phyloP scores from a whole-genome alignment of 73 alveolate genomes.

The Symbiodinium natans region DNA sequence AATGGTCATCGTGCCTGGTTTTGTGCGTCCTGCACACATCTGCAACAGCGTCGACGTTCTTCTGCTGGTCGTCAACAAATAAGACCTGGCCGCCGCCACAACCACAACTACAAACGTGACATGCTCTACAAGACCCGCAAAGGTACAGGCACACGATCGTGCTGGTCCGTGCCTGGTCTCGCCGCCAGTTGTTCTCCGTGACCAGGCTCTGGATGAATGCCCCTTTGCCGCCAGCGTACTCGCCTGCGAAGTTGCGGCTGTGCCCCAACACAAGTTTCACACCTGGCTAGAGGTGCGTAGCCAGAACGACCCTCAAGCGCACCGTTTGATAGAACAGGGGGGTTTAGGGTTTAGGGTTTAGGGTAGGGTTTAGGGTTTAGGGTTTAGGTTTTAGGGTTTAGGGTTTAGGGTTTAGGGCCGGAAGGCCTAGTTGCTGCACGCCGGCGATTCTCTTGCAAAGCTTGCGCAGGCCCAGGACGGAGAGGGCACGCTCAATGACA shows the following conservation, averaged over 20 bases:
- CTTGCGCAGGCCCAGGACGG: conserved; percentile 5
- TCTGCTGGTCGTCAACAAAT: conserved; percentile 59
- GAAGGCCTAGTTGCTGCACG: conserved; percentile 31
- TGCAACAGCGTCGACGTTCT: conserved; percentile 9
- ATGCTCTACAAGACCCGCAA: no score
- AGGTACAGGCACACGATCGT: no score
- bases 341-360: not conserved
- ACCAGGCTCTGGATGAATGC: conserved; percentile 30
- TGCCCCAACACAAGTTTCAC: no score
- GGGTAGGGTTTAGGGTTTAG: no score
- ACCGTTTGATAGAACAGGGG: no score
- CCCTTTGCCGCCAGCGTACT: conserved; percentile 24
- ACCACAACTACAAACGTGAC: no score
- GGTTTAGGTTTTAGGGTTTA: no score
- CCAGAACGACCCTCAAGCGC: no score
- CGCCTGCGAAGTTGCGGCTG: not conserved
- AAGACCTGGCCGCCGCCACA: not conserved
- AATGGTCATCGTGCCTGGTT: not conserved
- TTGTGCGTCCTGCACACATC: conserved; percentile 33
- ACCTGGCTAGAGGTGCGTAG: no score
- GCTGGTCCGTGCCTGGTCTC: not conserved
- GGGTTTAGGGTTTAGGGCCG: not conserved
- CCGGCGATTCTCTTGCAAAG: conserved; percentile 5
- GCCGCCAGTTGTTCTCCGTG: not conserved
- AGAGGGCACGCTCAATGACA: conserved; percentile 28